phyloP scores from a whole-genome alignment of 202 grass and related monocot genomes.

The Musa balbisiana region DNA sequence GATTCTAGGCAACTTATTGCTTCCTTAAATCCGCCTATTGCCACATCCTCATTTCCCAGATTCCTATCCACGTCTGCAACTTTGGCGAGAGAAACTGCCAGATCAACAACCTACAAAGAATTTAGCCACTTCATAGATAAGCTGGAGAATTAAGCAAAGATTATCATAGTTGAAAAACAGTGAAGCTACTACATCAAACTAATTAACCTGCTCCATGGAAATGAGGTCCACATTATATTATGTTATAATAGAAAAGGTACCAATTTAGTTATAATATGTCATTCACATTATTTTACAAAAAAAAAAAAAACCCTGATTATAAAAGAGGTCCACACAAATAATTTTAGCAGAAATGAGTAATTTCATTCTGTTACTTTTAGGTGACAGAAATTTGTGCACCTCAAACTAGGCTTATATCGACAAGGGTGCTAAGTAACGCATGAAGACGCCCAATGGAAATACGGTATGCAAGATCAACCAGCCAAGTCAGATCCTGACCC shows the following conservation, averaged over 20 bases:
- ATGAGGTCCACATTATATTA: too few species aligned
- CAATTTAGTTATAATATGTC: too few species aligned
- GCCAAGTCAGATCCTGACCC: background rate
- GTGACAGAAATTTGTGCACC: background rate
- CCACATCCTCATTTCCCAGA: conserved; percentile 50
- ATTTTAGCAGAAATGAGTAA: background rate
- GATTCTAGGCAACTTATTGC: conserved; percentile 81
- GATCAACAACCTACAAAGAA: conserved; percentile 66
- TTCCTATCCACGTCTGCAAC: conserved; percentile 89
- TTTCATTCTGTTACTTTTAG: background rate
- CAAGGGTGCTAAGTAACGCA: background rate
- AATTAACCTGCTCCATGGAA: too few species aligned
- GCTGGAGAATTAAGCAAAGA: background rate
- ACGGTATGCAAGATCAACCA: background rate
- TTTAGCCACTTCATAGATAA: conserved; percentile 3
- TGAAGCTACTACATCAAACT: too few species aligned
- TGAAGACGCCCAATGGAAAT: background rate
- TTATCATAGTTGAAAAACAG: too few species aligned
- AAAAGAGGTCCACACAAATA: background rate
- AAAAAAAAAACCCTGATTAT: too few species aligned
- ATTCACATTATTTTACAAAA: too few species aligned
- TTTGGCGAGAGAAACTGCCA: conserved; percentile 93
- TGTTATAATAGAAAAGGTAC: too few species aligned
- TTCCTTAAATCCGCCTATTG: conserved; percentile 65
- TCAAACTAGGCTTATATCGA: background rate